Evolutionary conservation across 176 grass and related monocot species (phyloP), one percentile per base, ranked within the genome.

Genomic region (Elaeis guineensis): DNA sequence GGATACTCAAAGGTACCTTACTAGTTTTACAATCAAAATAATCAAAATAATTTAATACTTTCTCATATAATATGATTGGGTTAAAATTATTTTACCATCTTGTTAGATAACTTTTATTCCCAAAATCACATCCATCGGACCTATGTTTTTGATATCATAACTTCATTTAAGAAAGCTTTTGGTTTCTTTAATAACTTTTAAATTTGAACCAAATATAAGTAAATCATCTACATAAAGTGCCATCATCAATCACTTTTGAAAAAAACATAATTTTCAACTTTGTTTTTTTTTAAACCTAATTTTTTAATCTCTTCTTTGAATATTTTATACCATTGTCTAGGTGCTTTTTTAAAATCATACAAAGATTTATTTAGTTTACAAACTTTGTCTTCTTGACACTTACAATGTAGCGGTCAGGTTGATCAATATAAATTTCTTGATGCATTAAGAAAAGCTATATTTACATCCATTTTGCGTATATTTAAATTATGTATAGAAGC

Each of bases 251-350:
- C 0, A 58, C 1, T 16, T 58, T 58, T 17, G 22, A n/a, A 15
- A 58, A 58, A 58, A 30, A 26, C 9, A 58, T 11, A 58, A 58
- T 20, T 6, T 25, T 58, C n/a, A 16, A 57, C 6, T 30, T 30
- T 30, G 3, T n/a, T 30, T 30, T 6, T 30, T 5, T 58, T 58
- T 14, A 58, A 58, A 28, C 14, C 5, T 25, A n/a, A 25, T 3
- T 58, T 58, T 23, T 58, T 58, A 24, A 25, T 58, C 29, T 58
- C 21, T 15, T 26, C 15, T 58, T 58, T 58, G 17, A 58, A 58
- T 26, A 5, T 6, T 30, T 6, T 23, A 23, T 23, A 23, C 0
- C 23, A 23, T 23, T 23, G 1, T 23, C 23, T 23, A 16, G 5
- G 7, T 58, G 55, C 55, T 25, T 58, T 9, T 16, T 58, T 58